Percentiles rank a stretch among this genome's conserved stretches.
Evolutionary conservation across 345 rosid genomes (phyloP).

Genomic region (Gossypium longicalyx): DNA sequence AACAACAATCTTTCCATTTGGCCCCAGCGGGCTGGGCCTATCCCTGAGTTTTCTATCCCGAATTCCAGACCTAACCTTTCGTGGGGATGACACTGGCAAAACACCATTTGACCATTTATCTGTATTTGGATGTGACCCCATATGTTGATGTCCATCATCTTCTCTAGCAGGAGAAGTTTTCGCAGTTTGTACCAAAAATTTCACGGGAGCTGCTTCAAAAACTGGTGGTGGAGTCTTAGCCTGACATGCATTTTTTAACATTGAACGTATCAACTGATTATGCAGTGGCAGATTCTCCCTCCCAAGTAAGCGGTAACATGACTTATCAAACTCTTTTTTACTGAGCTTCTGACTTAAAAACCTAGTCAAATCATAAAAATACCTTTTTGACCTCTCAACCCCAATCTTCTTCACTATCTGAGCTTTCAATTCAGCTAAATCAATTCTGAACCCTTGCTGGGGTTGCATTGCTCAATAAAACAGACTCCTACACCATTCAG

Average conservation of each 20-base stretch:
- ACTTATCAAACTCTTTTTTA: slow-evolving; percentile 80
- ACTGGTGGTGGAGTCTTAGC: slow-evolving; percentile 63
- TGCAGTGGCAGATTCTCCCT: slow-evolving; percentile 84
- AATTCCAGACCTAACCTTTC: slow-evolving; percentile 59
- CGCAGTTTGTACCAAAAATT: slow-evolving; percentile 37
- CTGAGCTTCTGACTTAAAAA: slow-evolving; percentile 75
- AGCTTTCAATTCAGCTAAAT: slow-evolving; percentile 71
- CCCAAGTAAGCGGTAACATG: slow-evolving; percentile 65
- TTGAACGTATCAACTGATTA: slow-evolving; percentile 71
- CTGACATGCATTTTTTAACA: slow-evolving; percentile 73
- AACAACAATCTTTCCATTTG: slow-evolving; percentile 68
- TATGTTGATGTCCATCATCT: slow-evolving; percentile 55
- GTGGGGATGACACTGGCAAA: slow-evolving; percentile 64
- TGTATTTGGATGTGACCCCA: slow-evolving; percentile 45
- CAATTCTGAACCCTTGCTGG: slow-evolving; percentile 68
- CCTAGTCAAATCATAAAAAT: slow-evolving; percentile 66
- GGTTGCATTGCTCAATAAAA: slow-evolving; percentile 65
- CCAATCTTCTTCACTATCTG: slow-evolving; percentile 85
- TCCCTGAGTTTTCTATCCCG: slow-evolving; percentile 63
- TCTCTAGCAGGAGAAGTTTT: slow-evolving; percentile 44
- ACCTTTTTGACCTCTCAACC: slow-evolving; percentile 68
- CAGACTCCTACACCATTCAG: slow-evolving; percentile 44
- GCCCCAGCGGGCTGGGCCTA: slow-evolving; percentile 72
- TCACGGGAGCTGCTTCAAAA: slow-evolving; percentile 44
- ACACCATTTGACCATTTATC: slow-evolving; percentile 75